Evolutionary conservation across 1,139 yeast genomes (phyloP).

Genomic region (Yamadazyma kanchanaburiensis): DNA sequence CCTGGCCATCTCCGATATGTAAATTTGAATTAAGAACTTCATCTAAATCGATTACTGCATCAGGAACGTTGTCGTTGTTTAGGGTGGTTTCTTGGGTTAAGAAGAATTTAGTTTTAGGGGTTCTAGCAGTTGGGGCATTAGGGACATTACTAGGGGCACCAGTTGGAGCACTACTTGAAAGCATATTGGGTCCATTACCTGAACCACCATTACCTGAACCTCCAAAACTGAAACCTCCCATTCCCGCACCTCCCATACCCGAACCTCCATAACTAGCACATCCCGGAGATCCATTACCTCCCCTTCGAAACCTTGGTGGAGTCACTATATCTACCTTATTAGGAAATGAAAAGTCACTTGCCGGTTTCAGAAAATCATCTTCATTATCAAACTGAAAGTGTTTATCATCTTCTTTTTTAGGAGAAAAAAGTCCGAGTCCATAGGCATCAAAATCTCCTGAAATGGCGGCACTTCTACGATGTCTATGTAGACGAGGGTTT

Average conservation of each 20-base stretch:
- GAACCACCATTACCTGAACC: too few relatives aligned
- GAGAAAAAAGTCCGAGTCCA: constrained; percentile 37
- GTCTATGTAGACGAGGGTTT: constrained; percentile 51
- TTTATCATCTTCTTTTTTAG: constrained; percentile 14
- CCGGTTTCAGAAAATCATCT: constrained; percentile 30
- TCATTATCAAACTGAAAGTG: constrained; percentile 31
- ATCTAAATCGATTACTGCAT: constrained; percentile 62
- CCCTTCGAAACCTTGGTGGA: constrained; percentile 14
- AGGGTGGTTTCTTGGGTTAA: constrained; percentile 31
- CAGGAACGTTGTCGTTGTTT: constrained; percentile 46
- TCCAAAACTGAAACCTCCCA: too few relatives aligned
- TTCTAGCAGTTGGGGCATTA: too few relatives aligned
- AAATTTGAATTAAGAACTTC: constrained; percentile 47
- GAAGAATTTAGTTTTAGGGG: constrained; percentile 25
- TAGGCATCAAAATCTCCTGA: constrained; percentile 66
- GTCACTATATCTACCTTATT: constrained; percentile 12
- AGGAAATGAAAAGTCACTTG: constrained; percentile 32
- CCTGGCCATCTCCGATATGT: constrained; percentile 30
- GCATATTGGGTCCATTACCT: too few relatives aligned
- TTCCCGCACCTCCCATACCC: too few relatives aligned
- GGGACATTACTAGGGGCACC: constrained; percentile 1
- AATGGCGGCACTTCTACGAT: constrained; percentile 68
- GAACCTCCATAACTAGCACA: too few relatives aligned
- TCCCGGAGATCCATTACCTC: constrained; percentile 35
- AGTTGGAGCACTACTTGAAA: constrained; percentile 27